Evolutionary conservation across 2,329 filamentous ascomycete genomes (phyloP).

Genomic region (Alternaria viburni): DNA sequence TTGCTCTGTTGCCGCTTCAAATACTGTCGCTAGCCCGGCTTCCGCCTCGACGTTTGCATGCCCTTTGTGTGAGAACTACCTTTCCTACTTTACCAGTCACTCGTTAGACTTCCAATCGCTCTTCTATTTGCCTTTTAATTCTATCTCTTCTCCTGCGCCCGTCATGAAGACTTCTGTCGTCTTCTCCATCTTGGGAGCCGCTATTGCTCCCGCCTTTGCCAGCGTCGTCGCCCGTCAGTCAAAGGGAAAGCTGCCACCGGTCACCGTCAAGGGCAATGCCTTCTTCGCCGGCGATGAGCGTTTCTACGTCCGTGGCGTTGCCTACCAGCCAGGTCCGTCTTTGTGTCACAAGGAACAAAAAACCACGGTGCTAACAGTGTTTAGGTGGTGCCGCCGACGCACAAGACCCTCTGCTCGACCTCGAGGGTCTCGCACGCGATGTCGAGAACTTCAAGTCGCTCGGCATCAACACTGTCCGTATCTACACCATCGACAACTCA

Average conservation of each 20-base stretch:
- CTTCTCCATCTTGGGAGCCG: conserved; percentile 35
- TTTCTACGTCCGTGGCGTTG: conserved; percentile 66
- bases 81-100: conserved; percentile 44
- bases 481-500: conserved; percentile 92
- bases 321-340: conserved; percentile 68
- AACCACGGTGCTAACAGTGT: conserved; percentile 13
- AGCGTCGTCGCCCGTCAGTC: conserved; percentile 32
- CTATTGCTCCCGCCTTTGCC: conserved; percentile 35
- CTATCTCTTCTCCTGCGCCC: conserved; percentile 20
- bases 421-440: conserved; percentile 73
- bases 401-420: conserved; percentile 77
- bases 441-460: conserved; percentile 82
- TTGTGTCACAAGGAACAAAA: conserved; percentile 47
- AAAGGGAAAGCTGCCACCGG: conserved; percentile 55
- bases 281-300: conserved; percentile 67
- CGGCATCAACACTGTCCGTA: conserved; percentile 87
- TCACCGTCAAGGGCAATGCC: conserved; percentile 67
- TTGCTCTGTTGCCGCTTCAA: conserved; percentile 36
- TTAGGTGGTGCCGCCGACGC: conserved; percentile 50
- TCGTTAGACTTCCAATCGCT: conserved; percentile 41
- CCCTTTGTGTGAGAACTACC: conserved; percentile 34
- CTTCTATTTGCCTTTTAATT: conserved; percentile 38
- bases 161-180: conserved; percentile 41
- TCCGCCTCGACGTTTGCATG: conserved; percentile 27
- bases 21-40: conserved; percentile 32